Evolutionary conservation across 2,329 filamentous ascomycete species (phyloP).

Genomic region (Paramyrothecium roridum): DNA sequence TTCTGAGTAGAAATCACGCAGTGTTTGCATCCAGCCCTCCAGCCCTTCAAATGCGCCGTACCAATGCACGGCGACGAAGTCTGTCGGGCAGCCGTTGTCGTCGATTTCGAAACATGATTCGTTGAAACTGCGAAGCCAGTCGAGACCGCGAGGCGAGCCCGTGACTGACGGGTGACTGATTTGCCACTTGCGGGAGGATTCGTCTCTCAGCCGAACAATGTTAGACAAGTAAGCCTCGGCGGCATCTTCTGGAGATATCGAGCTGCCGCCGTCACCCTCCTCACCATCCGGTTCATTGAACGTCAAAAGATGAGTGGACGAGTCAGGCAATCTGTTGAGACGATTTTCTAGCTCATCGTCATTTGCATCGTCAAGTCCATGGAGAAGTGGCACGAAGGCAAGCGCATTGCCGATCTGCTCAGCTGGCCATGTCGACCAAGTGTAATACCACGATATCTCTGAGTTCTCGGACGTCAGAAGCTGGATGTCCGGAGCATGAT

Average conservation of each 20-base stretch:
- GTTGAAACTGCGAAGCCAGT: constrained; percentile 37
- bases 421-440: constrained; percentile 32
- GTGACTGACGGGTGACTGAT: constrained; percentile 39
- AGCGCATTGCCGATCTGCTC: constrained; percentile 18
- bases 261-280: constrained; percentile 33
- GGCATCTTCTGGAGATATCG: constrained; percentile 33
- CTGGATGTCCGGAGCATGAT: constrained; percentile 25
- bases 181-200: constrained; percentile 24
- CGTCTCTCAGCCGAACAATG: constrained; percentile 29
- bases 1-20: constrained; percentile 31
- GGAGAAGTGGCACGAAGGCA: constrained; percentile 34
- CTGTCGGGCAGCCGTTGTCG: constrained; percentile 31
- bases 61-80: constrained; percentile 39
- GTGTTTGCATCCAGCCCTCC: constrained; percentile 27
- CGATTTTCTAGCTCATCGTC: constrained; percentile 18
- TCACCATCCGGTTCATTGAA: constrained; percentile 41
- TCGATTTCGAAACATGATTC: constrained; percentile 35
- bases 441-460: constrained; percentile 39
- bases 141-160: constrained; percentile 31
- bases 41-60: constrained; percentile 35
- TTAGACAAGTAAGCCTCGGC: constrained; percentile 32
- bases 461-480: constrained; percentile 32
- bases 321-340: constrained; percentile 22
- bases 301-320: constrained; percentile 33
- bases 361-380: constrained; percentile 29